Conservation (phyloP, 2,329 filamentous ascomycete species). For the Lecanicillium sp. region DNA sequence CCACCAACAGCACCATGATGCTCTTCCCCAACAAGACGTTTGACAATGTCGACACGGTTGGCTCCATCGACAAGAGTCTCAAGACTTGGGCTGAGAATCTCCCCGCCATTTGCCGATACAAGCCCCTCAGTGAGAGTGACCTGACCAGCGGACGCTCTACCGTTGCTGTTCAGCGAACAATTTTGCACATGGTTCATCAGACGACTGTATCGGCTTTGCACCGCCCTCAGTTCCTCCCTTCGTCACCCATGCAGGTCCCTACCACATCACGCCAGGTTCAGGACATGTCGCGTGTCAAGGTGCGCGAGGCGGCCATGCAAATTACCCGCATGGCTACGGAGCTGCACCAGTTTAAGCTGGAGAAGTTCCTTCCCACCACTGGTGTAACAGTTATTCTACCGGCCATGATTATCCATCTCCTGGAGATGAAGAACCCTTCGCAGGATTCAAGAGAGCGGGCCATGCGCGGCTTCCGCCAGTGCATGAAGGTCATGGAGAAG, state of each 20-base stretch:
- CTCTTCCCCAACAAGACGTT: slow-evolving; percentile 81
- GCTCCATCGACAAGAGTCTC: slow-evolving; percentile 70
- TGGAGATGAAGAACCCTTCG: slow-evolving; percentile 82
- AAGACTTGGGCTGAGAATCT: slow-evolving; percentile 69
- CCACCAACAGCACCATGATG: slow-evolving; percentile 77
- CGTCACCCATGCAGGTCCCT: slow-evolving; percentile 47
- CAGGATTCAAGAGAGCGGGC: slow-evolving; percentile 64
- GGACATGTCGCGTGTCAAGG: slow-evolving; percentile 73
- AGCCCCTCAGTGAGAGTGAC: slow-evolving; percentile 44
- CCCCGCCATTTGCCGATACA: slow-evolving; percentile 64
- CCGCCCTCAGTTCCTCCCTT: slow-evolving; percentile 81
- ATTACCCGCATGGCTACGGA: slow-evolving; percentile 80
- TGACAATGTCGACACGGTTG: slow-evolving; percentile 73
- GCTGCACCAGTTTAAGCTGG: slow-evolving; percentile 64
- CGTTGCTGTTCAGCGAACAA: slow-evolving; percentile 65
- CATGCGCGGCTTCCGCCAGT: slow-evolving; percentile 76
- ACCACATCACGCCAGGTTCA: slow-evolving; percentile 61
- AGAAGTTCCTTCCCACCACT: slow-evolving; percentile 76
- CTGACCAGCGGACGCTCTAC: slow-evolving; percentile 53
- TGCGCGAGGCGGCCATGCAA: slow-evolving; percentile 74
- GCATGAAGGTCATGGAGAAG: slow-evolving; percentile 85
- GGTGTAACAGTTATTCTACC: slow-evolving; percentile 87
- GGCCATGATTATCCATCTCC: slow-evolving; percentile 86
- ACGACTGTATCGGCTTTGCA: slow-evolving; percentile 88
- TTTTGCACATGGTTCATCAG: slow-evolving; percentile 89